These are phyloP conservation scores for Fusarium duplospermum DNA, from an alignment of 2,329 filamentous ascomycete species.

Conservation along the genomic window DNA sequence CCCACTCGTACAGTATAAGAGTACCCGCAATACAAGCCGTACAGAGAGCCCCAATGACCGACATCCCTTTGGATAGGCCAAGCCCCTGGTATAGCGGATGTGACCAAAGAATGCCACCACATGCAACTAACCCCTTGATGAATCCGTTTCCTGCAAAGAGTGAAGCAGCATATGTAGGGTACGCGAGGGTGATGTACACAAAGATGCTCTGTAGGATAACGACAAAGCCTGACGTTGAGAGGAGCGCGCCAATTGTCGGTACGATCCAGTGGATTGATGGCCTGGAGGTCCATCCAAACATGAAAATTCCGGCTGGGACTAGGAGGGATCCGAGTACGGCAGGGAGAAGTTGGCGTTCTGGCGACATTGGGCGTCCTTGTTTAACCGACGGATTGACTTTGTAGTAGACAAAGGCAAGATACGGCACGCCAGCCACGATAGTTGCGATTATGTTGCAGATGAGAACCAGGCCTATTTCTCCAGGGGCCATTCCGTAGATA, in stretches of 20 bases:
- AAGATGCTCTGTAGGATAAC: neutral
- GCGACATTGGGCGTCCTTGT: neutral
- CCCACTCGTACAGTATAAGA: neutral
- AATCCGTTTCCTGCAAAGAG: neutral
- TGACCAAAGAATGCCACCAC: neutral
- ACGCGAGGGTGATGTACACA: neutral
- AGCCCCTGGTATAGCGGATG: neutral
- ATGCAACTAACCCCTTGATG: neutral
- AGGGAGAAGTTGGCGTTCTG: neutral
- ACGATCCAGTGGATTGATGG: neutral
- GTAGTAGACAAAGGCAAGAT: neutral
- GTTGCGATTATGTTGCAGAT: neutral
- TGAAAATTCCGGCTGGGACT: neutral
- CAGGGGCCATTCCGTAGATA: neutral
- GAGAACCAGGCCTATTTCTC: neutral
- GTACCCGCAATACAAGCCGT: neutral
- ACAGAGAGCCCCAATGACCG: neutral
- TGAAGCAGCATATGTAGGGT: neutral
- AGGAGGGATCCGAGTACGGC: neutral
- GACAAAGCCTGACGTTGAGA: neutral
- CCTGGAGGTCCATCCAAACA: neutral
- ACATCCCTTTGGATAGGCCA: neutral
- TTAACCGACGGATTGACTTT: neutral
- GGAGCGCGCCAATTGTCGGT: neutral
- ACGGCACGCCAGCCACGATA: neutral